Evolutionary conservation across 306 rosid species (phyloP), one percentile per base, ranked within the genome.

Genomic region (Canavalia ensiformis): DNA sequence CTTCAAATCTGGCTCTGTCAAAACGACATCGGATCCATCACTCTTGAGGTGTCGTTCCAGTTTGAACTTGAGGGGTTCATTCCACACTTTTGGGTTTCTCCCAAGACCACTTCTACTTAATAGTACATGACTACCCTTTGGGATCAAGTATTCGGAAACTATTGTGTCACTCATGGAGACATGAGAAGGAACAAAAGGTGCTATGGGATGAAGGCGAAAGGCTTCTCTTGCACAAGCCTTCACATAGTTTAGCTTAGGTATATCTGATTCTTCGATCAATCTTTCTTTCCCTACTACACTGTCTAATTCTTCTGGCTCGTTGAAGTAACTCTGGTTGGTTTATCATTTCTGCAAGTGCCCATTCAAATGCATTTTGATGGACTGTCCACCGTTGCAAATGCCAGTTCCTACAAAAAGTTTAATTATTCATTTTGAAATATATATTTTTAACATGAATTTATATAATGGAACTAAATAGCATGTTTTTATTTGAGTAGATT

Each of bases 131-230:
- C 90, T 88, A 0, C 88, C 89, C 13, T 88, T 88, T 5, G 89
- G 88, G 59, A 88, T 85, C 42, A 83, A 56, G 84, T 88, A 79
- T 34, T 74, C 79, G 1, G 69, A 73, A 1, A 90, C 81, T 0
- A 30, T 4, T 1, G 54, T 47, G 11, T 90, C 82, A 3, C 44
- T 9, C 37, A 30, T 76, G 0, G 89, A 3, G 6, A 84, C 82
- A n/a, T 88, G 90, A 28, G 94, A 90, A 54, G 74, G 18, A 54
- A 76, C 84, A 7, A 91, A 87, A 0, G 87, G 65, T 0, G 54
- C 68, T n/a, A 87, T 33, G 0, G 91, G 92, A 35, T 89, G 95
- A 25, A 87, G 83, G 5, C 91, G 76, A 33, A 82, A 71, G 5
- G 87, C 83, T 76, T 86, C 89, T 79, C 78, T 87, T 7, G 74